These are phyloP conservation scores for Hypsizygus ulmarius DNA, from an alignment of 1,284 basidiomycete species.

Conservation along the genomic window DNA sequence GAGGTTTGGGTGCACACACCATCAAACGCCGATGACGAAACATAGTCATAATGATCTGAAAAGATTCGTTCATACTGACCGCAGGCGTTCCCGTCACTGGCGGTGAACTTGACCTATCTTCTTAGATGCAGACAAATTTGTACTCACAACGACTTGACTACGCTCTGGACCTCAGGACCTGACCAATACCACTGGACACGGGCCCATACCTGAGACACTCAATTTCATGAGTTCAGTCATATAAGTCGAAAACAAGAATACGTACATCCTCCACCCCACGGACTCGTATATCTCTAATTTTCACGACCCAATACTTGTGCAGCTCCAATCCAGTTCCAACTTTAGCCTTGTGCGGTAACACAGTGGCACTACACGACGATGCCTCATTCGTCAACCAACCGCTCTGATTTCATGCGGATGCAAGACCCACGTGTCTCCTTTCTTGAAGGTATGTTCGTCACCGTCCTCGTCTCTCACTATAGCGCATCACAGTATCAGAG, in stretches of 20 bases:
- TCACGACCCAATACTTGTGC: conserved; percentile 31
- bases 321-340: conserved; percentile 15
- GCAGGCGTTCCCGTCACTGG: conserved; percentile 35
- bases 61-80: conserved; percentile 42
- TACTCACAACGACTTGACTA: conserved; percentile 46
- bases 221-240: background rate
- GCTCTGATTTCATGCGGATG: background rate
- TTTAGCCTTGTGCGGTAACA: conserved; percentile 22
- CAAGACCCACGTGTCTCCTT: conserved; percentile 26
- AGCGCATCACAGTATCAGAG: background rate
- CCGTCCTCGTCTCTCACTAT: conserved; percentile 27
- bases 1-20: conserved; percentile 28
- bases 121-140: background rate
- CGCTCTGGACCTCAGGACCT: conserved; percentile 35
- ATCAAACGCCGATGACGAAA: conserved; percentile 39
- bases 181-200: conserved; percentile 50
- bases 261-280: conserved; percentile 25
- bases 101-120: background rate
- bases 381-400: no score
- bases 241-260: background rate
- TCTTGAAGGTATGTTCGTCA: conserved; percentile 21
- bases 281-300: conserved; percentile 38
- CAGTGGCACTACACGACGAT: conserved; percentile 26
- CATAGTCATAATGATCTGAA: conserved; percentile 43
- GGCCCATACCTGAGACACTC: conserved; percentile 40